Evolutionary conservation across 2,329 filamentous ascomycete genomes (phyloP), one percentile per base, ranked within the genome.

Genomic region (Alternaria gaisen): DNA sequence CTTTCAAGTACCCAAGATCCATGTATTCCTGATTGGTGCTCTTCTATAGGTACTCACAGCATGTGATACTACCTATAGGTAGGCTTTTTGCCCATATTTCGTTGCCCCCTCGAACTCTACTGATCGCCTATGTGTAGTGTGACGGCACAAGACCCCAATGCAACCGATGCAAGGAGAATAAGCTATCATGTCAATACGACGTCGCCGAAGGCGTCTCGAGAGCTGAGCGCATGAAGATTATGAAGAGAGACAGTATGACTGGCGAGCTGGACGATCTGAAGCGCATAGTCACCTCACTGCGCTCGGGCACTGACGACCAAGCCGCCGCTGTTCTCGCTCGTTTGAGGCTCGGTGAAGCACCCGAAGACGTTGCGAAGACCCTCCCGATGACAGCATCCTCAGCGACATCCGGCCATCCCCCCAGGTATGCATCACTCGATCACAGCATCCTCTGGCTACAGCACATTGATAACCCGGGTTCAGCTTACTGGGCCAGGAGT

Each of bases 151-250:
- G 70, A 28, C 70, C 70, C 28, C 61, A 56, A 38, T 72, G 70
- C 48, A 67, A 56, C 10, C 64, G 70, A 26, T 72, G 70, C 60
- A 63, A 34, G 36, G 65, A 70, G 36, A 66, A 66, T 28, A 60
- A 70, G 24, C 34, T 63, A 18, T 11, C 52, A 14, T 72, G 70
- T 56, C 67, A 67, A 44, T 72, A 69, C 32, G 70, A 72, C 65
- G 70, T 71, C 3, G 56, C 70, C 24, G 68, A 70, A 53, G 70
- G 70, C 12, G 68, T 72, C 8, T 69, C 68, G 16, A 61, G 70
- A 48, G 67, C 68, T 10, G 68, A 71, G 53, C 67, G 70, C 14
- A 71, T 72, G 70, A 72, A 69, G 44, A 51, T 71, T 12, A 56
- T 70, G 43, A 71, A 69, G 53, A 60, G 62, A 40, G 70, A 71